Base-by-base conservation (phyloP, 2,329 filamentous ascomycete species). In the Phyllosticta ampelicida region DNA sequence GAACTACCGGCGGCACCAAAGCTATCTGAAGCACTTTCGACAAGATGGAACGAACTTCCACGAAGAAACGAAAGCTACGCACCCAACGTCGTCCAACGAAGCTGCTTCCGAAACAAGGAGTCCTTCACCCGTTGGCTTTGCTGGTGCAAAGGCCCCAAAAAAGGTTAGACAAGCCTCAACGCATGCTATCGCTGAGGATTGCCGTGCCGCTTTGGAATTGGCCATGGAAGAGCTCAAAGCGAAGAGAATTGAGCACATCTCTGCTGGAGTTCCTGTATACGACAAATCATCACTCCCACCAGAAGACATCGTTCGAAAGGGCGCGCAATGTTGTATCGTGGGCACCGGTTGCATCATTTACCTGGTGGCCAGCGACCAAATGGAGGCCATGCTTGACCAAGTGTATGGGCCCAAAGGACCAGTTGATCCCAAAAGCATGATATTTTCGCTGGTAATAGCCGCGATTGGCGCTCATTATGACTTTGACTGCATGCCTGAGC, bases 391-490 rank as follows among this genome's bases (percentile, higher is more conserved):
- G 21, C 62, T 72, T 2, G 65, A 71, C n/a, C 65, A 66, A 16
- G 62, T 73, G 9, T 73, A 71, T 58, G 63, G 66, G 18, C 65
- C 67, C 2, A 26, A 3, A 26, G 61, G 65, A 26, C 60, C 51
- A 6, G 63, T 67, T 0, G 68, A 72, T 51, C 54, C 66, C 9
- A 68, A 71, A 64, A 67, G 68, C 5, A 61, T 72, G 8, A 68
- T 69, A 0, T 67, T 72, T 53, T 70, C 70, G 54, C 70, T 72
- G 23, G 70, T 66, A 1, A 60, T 71, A 4, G 68, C 70, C 28
- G 68, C 70, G 6, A 68, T 72, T 66, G 71, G 71, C 13, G 66
- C 66, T 6, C 67, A 72, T 54, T 73, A 72, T 53, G 70, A 72
- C 20, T 62, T 67, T 56, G 68, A 72, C 1, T 68, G 65, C 52